These are phyloP conservation scores for Xylona heveae DNA, from an alignment of 495 filamentous ascomycete species.

Conservation along the genomic window DNA sequence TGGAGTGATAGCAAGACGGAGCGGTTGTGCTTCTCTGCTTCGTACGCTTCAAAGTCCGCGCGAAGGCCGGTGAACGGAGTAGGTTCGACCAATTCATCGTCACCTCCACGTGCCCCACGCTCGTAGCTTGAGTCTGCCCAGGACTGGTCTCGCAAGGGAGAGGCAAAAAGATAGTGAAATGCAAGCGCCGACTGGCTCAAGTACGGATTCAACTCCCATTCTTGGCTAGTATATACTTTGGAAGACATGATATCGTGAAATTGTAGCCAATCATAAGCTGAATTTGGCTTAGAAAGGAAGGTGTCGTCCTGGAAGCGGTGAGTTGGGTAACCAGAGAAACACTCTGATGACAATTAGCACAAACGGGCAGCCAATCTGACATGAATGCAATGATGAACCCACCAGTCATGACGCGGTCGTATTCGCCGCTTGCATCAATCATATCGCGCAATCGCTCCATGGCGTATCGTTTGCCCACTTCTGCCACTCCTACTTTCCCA, in stretches of 20 bases:
- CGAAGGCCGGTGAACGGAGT: constrained; percentile 60
- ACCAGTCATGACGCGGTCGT: constrained; percentile 62
- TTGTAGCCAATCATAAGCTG: constrained; percentile 82
- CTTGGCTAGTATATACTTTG: constrained; percentile 50
- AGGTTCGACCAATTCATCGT: constrained; percentile 28
- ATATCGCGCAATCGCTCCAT: constrained; percentile 69
- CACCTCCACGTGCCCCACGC: constrained; percentile 12
- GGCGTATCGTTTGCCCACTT: constrained; percentile 52
- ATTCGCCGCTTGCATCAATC: constrained; percentile 73
- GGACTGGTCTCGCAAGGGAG: constrained; percentile 23
- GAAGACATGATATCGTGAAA: constrained; percentile 74
- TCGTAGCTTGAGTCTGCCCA: constrained; percentile 10
- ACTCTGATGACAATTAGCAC: constrained; percentile 19
- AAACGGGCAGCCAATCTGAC: background rate
- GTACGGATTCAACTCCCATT: constrained; percentile 77
- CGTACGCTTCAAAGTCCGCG: constrained; percentile 59
- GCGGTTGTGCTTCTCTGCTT: constrained; percentile 48
- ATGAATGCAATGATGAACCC: constrained; percentile 4
- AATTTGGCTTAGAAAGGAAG: constrained; percentile 66
- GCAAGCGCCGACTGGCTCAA: constrained; percentile 67
- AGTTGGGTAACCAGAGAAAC: constrained; percentile 65
- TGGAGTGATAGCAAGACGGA: constrained; percentile 31
- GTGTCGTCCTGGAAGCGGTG: constrained; percentile 85
- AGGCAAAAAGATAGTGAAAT: constrained; percentile 81
- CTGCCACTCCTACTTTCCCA: constrained; percentile 37